Base-by-base conservation (phyloP, 352 stramenopile genomes). In the Pythium sukuiense region DNA sequence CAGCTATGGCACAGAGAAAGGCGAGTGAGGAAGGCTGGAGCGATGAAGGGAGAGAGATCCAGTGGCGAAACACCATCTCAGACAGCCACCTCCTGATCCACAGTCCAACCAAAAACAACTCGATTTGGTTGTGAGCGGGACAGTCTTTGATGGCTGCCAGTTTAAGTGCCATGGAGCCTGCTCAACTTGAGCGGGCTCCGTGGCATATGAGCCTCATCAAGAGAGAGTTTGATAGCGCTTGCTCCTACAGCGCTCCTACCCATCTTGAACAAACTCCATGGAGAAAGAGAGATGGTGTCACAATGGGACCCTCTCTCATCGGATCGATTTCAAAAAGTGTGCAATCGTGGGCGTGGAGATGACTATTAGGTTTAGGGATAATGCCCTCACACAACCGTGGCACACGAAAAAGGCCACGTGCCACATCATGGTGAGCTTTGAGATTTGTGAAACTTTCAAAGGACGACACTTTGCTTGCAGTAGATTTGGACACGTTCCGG, bases 1-100 rank as follows among this genome's bases (percentile, higher is more conserved):
- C 49, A 66, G n/a, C 60, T 46, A 13, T 61, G 33, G 60, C 41
- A 45, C 60, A 66, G 33, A 66, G 30, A 60, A 24, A 66, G 60
- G 52, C 50, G 49, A 11, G 3, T 35, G 37, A 35, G 9, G 46
- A 39, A 35, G 32, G 29, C 32, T 27, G n/a, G 8, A 52, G 12
- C 7, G 3, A 52, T 13, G 45, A 20, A 52, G 45, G 45, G 24
- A 52, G 45, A 52, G 45, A 52, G 45, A 52, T 52, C 45, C 45
- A 52, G 45, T 52, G 45, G 45, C 20, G 45, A 52, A 52, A 24
- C 0, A 14, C 18, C n/a, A 50, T 50, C 43, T 50, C 43, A 50
- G 43, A 50, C 43, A 3, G 43, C 16, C 18, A 50, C 6, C 43
- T 24, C 6, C 18, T 50, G 6, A 7, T 27, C 18, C 43, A 5